Conservation (phyloP, 495 filamentous ascomycete genomes). For the Geopyxis carbonaria region DNA sequence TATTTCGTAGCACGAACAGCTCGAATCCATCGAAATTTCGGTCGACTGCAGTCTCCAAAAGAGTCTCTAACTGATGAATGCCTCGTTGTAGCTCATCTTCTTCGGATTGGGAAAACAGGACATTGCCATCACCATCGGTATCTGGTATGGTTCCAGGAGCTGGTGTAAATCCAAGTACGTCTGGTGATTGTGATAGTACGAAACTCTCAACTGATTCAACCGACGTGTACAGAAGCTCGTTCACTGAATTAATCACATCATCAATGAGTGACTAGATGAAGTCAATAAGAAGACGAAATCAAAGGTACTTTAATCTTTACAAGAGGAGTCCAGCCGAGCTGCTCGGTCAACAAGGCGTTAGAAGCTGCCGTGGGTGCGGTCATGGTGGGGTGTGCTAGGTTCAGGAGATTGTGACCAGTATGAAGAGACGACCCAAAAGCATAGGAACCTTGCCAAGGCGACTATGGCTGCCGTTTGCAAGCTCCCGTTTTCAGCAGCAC, state of each 20-base stretch:
- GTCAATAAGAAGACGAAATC: slow-evolving; percentile 5
- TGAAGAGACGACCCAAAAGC: no score
- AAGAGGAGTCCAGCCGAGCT: slow-evolving; percentile 83
- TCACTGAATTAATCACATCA: slow-evolving; percentile 92
- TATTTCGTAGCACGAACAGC: slow-evolving; percentile 73
- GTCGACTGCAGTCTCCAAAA: slow-evolving; percentile 68
- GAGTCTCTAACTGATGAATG: slow-evolving; percentile 78
- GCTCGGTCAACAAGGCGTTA: slow-evolving; percentile 78
- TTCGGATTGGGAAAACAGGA: slow-evolving; percentile 33
- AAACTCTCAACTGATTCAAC: slow-evolving; percentile 69
- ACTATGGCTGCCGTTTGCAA: no score
- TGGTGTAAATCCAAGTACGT: slow-evolving; percentile 53
- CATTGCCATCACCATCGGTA: slow-evolving; percentile 37
- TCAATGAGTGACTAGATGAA: slow-evolving; percentile 66
- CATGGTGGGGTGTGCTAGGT: slow-evolving; percentile 6
- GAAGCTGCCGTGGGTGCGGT: slow-evolving; percentile 8
- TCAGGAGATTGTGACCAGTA: no score
- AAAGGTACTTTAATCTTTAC: slow-evolving; percentile 32
- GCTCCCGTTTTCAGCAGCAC: no score
- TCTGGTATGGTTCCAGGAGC: slow-evolving; percentile 33
- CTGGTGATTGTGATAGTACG: slow-evolving; percentile 51
- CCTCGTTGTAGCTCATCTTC: slow-evolving; percentile 71
- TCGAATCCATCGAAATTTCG: slow-evolving; percentile 67
- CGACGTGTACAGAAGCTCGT: slow-evolving; percentile 71
- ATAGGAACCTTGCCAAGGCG: no score